These are phyloP conservation scores for Zychaea mexicana DNA, from an alignment of 371 early-diverging fungal genomes.

Conservation along the genomic window DNA sequence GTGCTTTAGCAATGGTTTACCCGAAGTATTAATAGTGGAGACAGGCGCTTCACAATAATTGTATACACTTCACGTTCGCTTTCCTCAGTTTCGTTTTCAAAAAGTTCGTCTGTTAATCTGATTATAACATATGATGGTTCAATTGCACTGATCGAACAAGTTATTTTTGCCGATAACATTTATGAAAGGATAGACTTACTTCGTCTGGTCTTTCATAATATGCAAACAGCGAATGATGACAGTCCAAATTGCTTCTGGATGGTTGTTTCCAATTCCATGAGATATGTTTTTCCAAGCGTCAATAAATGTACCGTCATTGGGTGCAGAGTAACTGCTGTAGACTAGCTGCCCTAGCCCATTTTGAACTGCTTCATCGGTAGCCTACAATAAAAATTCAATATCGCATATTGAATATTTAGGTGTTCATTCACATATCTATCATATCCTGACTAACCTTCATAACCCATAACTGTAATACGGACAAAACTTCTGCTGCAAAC, in stretches of 20 bases:
- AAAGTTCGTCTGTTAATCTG: slow-evolving; percentile 4
- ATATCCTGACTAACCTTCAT: slow-evolving; percentile 15
- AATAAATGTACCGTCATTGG: background rate
- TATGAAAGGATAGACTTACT: background rate
- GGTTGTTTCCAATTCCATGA: background rate
- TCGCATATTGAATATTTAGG: too few relatives aligned
- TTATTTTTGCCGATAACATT: too few relatives aligned
- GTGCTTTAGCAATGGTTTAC: background rate
- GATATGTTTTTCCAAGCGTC: slow-evolving; percentile 9
- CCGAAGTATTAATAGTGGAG: slow-evolving; percentile 5
- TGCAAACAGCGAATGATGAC: slow-evolving; percentile 12
- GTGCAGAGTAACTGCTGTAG: slow-evolving; percentile 1
- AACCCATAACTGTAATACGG: slow-evolving; percentile 19
- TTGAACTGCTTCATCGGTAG: background rate
- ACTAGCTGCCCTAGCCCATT: slow-evolving; percentile 6
- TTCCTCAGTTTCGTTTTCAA: slow-evolving; percentile 4
- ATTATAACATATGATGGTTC: background rate
- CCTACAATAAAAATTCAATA: background rate
- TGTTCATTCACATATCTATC: background rate
- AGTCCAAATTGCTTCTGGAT: background rate
- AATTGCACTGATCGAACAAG: background rate
- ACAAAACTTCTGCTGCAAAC: slow-evolving; percentile 5
- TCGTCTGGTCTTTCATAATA: slow-evolving; percentile 14
- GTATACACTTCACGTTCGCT: slow-evolving; percentile 5
- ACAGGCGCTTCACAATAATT: slow-evolving; percentile 1